Conservation (phyloP, 805 yeast species). For the Monosporozyma solicola region DNA sequence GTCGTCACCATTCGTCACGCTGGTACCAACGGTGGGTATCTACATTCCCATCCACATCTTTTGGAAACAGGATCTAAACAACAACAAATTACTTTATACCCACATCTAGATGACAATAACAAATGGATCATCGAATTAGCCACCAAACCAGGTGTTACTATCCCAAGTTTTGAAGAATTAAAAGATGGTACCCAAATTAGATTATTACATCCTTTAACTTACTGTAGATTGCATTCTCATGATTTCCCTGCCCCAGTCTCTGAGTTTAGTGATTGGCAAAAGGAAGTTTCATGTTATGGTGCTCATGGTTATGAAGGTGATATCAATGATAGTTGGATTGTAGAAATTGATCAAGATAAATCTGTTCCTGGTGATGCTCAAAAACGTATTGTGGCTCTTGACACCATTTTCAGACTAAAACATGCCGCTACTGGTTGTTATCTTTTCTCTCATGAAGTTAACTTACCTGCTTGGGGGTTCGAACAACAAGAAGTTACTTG, state of each 20-base stretch:
- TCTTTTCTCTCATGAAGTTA: slow-evolving; percentile 64
- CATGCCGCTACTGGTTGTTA: slow-evolving; percentile 77
- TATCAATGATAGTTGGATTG: slow-evolving; percentile 73
- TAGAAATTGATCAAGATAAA: slow-evolving; percentile 54
- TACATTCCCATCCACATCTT: slow-evolving; percentile 67
- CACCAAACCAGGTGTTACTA: slow-evolving; percentile 44
- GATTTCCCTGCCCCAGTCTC: slow-evolving; percentile 74
- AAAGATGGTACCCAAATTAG: slow-evolving; percentile 63
- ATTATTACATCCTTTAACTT: slow-evolving; percentile 48
- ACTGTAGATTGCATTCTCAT: slow-evolving; percentile 70
- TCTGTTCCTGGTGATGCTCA: slow-evolving; percentile 46
- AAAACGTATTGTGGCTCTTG: slow-evolving; percentile 50
- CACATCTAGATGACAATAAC: slow-evolving; percentile 68
- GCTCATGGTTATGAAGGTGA: slow-evolving; percentile 71
- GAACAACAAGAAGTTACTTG: slow-evolving; percentile 81
- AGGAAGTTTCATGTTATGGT: slow-evolving; percentile 73
- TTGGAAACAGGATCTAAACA: slow-evolving; percentile 77
- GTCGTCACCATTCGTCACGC: slow-evolving; percentile 56
- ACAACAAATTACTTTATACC: slow-evolving; percentile 74
- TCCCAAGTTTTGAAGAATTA: slow-evolving; percentile 51
- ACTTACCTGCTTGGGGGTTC: slow-evolving; percentile 76
- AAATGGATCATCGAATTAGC: slow-evolving; percentile 63
- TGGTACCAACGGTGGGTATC: slow-evolving; percentile 68
- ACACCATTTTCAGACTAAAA: slow-evolving; percentile 61
- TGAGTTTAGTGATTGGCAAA: slow-evolving; percentile 66